Evolutionary conservation across 345 rosid species (phyloP), one percentile per base, ranked within the genome.

Genomic region (Combretum micranthum): DNA sequence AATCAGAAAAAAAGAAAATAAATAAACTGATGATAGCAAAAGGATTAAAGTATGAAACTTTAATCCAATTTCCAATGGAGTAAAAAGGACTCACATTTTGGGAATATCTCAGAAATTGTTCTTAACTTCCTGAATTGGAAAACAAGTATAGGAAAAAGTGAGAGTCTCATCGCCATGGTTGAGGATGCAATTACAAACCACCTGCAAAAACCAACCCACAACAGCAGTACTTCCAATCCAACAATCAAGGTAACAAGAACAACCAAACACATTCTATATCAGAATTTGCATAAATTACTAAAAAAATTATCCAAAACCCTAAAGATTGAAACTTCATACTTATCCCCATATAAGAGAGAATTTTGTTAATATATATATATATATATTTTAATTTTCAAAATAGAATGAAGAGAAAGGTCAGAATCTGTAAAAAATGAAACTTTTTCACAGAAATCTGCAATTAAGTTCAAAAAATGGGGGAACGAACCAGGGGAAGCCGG

Each of bases 401-500:
- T n/a, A n/a, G n/a, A 32, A 32, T 7, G 10, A 32, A 32, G 39
- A 32, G 39, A 32, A 32, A 32, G 9, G 39, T 32, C 39, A 9
- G 39, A 32, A 4, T 32, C 10, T 11, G 9, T 32, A 7, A 32
- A 32, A 5, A 25, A 2, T 5, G 26, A 25, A 25, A 25, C 8
- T n/a, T n/a, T n/a, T n/a, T 7, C 9, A 32, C 39, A 32, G 1
- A 11, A 4, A 7, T 32, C 39, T 11, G 9, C 39, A 32, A 5
- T 4, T 4, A 16, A 10, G 5, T 0, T 18, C 9, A 39, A 8
- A 53, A 20, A 13, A n/a, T n/a, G n/a, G n/a, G n/a, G 19, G 23
- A 59, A 18, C 70, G 60, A 55, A 88, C 96, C 98, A 91, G 58
- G 98, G 95, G 52, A 88, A 72, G 59, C 96, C 92, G 59, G 90